Conservation (phyloP, 345 rosid species). For the Ricinus communis region DNA sequence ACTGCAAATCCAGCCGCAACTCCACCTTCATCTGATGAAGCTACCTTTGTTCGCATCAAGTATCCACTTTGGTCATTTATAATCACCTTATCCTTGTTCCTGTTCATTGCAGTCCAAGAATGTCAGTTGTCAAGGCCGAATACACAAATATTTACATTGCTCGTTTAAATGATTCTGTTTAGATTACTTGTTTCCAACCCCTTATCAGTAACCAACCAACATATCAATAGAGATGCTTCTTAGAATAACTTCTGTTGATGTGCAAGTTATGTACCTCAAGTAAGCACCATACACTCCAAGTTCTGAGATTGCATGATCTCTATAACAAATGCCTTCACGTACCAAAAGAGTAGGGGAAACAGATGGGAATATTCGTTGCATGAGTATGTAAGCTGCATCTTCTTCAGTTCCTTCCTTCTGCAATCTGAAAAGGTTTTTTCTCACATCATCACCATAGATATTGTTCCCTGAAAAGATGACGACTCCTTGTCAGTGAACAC, state of each 20-base stretch:
- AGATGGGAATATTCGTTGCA: slow-evolving; percentile 93
- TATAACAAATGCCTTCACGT: slow-evolving; percentile 72
- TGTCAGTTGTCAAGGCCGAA: background rate
- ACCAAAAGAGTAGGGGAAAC: slow-evolving; percentile 58
- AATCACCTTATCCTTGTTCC: slow-evolving; percentile 81
- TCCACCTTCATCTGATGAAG: slow-evolving; percentile 96
- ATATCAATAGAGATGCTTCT: background rate
- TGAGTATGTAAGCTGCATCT: slow-evolving; percentile 90
- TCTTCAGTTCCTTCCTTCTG: slow-evolving; percentile 60
- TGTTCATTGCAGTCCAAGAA: slow-evolving; percentile 31
- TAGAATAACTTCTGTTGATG: slow-evolving; percentile 1
- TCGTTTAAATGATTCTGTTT: background rate
- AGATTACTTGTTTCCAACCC: background rate
- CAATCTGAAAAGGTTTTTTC: slow-evolving; percentile 64
- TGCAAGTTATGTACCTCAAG: slow-evolving; percentile 54
- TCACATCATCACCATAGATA: slow-evolving; percentile 81
- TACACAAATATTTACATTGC: too few species aligned
- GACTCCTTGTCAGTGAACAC: slow-evolving; percentile 1
- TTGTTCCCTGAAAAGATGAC: slow-evolving; percentile 49
- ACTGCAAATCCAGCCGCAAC: slow-evolving; percentile 94
- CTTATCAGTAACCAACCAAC: background rate
- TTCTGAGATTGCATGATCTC: slow-evolving; percentile 75
- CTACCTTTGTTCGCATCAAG: slow-evolving; percentile 79
- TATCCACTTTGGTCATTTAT: slow-evolving; percentile 79
- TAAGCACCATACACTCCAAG: slow-evolving; percentile 88